Base-by-base conservation (phyloP, 2,329 filamentous ascomycete genomes). In the Hypoxylon rubiginosum region DNA sequence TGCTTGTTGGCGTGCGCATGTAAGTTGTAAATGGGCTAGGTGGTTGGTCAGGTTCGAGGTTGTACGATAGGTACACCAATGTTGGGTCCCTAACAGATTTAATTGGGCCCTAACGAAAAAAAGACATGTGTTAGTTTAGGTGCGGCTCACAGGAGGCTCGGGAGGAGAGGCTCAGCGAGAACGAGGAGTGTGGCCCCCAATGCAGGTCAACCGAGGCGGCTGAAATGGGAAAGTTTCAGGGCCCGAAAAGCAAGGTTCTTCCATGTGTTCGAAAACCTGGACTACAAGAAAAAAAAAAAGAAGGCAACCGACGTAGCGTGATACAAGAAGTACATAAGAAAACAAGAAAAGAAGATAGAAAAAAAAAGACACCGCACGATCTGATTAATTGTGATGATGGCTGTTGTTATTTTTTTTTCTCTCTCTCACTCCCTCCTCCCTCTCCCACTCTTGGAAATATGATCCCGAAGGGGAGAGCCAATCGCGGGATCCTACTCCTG, bases 121-220 rank as follows among this genome's bases (percentile, higher is more conserved):
- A 21, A 69, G 62, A 69, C 62, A 64, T 67, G 70, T 72, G 59
- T 65, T 61, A 72, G 69, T 68, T 43, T 67, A 69, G 62, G 68
- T 72, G 70, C 70, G 70, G 70, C 70, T 72, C 69, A 56, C 52
- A 65, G 39, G 39, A 43, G 39, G 39, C 39, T 43, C 39, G 39
- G 39, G 70, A 72, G 70, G 70, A 24, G 21, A 24, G 21, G 70
- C 70, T 72, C 70, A 70, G 63, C 65, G 58, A 62, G 21, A 24
- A 24, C 21, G 21, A 24, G 21, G 2, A 13, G 58, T 41, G 64
- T 62, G 62, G 62, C 62, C 59, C 53, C 57, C 56, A 62, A 62
- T 68, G 66, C 69, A 71, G 67, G 63, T 65, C 59, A 67, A 60
- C 68, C 64, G 66, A 72, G 60, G 70, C 70, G 70, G 70, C 70